phyloP scores from a whole-genome alignment of 108 stramenopile species.

The Asterionellopsis glacialis region DNA sequence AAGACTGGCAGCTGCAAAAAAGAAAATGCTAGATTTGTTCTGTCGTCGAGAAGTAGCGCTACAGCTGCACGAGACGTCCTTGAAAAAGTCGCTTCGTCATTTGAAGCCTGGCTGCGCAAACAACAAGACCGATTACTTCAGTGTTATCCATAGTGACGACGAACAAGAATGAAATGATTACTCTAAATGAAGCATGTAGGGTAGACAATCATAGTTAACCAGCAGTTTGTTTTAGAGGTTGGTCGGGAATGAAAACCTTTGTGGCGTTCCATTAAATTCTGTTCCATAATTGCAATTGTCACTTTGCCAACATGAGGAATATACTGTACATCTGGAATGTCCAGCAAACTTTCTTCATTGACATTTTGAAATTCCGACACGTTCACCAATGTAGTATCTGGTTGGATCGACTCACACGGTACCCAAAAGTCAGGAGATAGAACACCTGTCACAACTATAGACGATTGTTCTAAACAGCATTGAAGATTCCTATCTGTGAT shows the following conservation, averaged over 20 bases:
- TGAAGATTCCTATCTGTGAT: constrained; percentile 51
- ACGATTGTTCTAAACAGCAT: constrained; percentile 47
- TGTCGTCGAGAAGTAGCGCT: constrained; percentile 12
- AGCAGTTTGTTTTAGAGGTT: too few species aligned
- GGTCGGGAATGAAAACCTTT: constrained; percentile 7
- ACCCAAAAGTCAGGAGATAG: constrained; percentile 89
- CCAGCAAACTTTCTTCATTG: constrained; percentile 83
- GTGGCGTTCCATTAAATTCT: constrained; percentile 84
- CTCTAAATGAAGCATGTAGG: too few species aligned
- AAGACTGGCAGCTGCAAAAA: constrained; percentile 9
- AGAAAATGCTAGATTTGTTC: constrained; percentile 17
- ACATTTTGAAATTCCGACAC: constrained; percentile 96
- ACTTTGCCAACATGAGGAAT: constrained; percentile 96
- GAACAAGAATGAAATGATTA: background rate
- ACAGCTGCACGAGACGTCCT: constrained; percentile 21
- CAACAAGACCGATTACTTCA: too few species aligned
- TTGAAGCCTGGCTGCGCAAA: background rate
- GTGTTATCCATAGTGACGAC: background rate
- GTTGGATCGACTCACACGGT: constrained; percentile 88
- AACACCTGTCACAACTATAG: constrained; percentile 91
- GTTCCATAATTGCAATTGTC: constrained; percentile 94
- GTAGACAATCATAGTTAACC: too few species aligned
- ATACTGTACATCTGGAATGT: constrained; percentile 85
- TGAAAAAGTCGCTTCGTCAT: constrained; percentile 19
- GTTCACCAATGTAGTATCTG: constrained; percentile 91